Conservation (phyloP, 192 early-diverging fungal genomes). For the Entomortierella lignicola region DNA sequence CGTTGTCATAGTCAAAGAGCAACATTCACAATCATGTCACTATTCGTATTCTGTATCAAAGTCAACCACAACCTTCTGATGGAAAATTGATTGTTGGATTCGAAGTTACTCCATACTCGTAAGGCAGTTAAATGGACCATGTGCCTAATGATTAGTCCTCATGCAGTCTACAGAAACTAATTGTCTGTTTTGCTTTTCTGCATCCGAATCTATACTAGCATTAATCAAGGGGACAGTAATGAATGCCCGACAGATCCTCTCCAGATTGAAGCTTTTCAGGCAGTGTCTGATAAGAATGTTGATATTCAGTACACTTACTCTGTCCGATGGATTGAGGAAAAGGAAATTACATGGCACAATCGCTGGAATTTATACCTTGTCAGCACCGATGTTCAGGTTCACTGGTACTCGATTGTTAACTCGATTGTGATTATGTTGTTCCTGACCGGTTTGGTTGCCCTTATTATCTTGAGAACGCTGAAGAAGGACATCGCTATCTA, state of each 20-base stretch:
- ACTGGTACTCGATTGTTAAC: conserved; percentile 80
- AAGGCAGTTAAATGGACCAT: conserved; percentile 13
- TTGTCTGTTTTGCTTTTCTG: no score
- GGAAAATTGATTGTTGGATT: conserved; percentile 73
- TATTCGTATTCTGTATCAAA: conserved; percentile 69
- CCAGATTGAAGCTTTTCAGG: conserved; percentile 49
- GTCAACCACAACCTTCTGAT: conserved; percentile 39
- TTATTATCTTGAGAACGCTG: conserved; percentile 76
- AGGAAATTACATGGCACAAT: conserved; percentile 60
- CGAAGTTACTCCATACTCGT: conserved; percentile 78
- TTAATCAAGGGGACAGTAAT: conserved; percentile 28
- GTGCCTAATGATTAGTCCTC: no score
- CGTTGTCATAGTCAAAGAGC: conserved; percentile 42
- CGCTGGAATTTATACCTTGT: conserved; percentile 77
- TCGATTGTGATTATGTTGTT: conserved; percentile 73
- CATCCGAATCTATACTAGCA: background rate
- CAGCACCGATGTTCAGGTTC: conserved; percentile 61
- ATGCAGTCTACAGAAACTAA: no score
- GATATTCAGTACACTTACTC: conserved; percentile 75
- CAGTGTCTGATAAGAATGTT: conserved; percentile 39
- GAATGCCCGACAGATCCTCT: conserved; percentile 45
- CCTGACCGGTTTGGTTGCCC: conserved; percentile 70
- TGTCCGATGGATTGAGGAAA: conserved; percentile 75
- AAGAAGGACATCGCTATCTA: conserved; percentile 67
- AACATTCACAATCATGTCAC: conserved; percentile 77